Percentiles rank a stretch among this genome's conserved stretches.
Conservation (phyloP, 192 early-diverging fungal genomes). For the Linnemannia zychae region DNA sequence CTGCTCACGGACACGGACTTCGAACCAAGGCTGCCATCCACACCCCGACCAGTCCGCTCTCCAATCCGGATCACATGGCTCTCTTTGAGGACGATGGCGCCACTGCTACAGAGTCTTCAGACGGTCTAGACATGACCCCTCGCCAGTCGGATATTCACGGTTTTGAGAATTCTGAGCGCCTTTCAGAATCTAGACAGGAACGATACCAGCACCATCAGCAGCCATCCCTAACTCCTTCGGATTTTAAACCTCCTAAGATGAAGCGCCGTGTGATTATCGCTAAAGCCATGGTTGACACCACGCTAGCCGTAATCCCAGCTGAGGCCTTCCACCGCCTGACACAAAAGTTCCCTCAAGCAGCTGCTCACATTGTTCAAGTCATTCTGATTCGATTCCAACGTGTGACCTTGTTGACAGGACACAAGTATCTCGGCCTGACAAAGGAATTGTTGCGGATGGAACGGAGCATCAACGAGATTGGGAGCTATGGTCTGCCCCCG, state of each 20-base stretch:
- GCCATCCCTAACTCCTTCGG: constrained; percentile 3
- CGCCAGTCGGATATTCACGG: constrained; percentile 27
- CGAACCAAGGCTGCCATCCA: constrained; percentile 42
- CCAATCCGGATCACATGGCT: constrained; percentile 55
- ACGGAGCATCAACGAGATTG: constrained; percentile 83
- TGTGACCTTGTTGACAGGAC: constrained; percentile 92
- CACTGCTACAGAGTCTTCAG: not conserved
- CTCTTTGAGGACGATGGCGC: constrained; percentile 35
- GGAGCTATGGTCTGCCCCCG: constrained; percentile 67
- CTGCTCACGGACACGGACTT: constrained; percentile 33
- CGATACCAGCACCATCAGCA: constrained; percentile 18
- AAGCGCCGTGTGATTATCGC: constrained; percentile 85
- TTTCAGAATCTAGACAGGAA: not conserved
- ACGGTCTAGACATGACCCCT: constrained; percentile 27
- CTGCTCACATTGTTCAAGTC: constrained; percentile 95
- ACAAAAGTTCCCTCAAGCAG: constrained; percentile 91
- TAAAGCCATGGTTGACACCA: constrained; percentile 88
- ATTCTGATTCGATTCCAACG: constrained; percentile 96
- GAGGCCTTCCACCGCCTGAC: constrained; percentile 92
- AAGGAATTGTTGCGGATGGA: constrained; percentile 91
- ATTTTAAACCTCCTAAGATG: constrained; percentile 47
- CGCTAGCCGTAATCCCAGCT: constrained; percentile 94
- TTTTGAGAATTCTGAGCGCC: constrained; percentile 19
- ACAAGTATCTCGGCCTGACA: constrained; percentile 89
- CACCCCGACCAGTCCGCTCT: constrained; percentile 56